Evolutionary conservation across 1,284 basidiomycete species (phyloP).

Genomic region (Microbotryum saponariae): DNA sequence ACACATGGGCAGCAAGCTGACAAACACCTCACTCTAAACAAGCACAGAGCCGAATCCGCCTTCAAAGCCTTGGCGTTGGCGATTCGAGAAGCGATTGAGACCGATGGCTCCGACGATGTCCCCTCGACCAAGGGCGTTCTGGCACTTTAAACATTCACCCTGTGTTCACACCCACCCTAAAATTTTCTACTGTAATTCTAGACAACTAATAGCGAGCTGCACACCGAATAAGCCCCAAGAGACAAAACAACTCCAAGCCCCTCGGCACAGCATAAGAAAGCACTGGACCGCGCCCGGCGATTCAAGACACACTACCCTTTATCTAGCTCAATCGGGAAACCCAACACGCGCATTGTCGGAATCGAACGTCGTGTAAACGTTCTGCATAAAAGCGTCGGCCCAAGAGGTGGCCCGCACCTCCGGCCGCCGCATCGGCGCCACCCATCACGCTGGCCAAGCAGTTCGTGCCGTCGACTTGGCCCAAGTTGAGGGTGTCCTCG

Average conservation of each 20-base stretch:
- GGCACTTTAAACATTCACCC: conserved; percentile 19
- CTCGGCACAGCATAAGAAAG: no score
- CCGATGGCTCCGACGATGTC: conserved; percentile 82
- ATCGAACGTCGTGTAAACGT: conserved; percentile 43
- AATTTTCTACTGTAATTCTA: no score
- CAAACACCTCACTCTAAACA: background rate
- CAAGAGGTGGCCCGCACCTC: conserved; percentile 41
- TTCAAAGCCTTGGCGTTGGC: conserved; percentile 97
- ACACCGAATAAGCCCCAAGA: no score
- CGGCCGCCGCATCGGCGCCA: no score
- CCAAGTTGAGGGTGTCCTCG: conserved; percentile 31
- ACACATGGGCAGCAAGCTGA: background rate
- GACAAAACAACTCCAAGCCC: no score
- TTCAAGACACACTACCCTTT: no score
- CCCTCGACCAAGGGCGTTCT: conserved; percentile 96
- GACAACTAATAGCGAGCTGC: no score
- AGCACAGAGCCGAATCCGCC: conserved; percentile 78
- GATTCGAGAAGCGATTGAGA: conserved; percentile 83
- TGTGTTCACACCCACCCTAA: no score
- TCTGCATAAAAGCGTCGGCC: conserved; percentile 40
- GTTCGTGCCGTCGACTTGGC: conserved; percentile 14
- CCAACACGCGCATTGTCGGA: conserved; percentile 43
- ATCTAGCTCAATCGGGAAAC: conserved; percentile 31
- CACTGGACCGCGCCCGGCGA: no score
- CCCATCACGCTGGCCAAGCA: conserved; percentile 36